Percentiles rank a stretch among this genome's conserved stretches.
Conservation (phyloP, 2,329 filamentous ascomycete species). For the Xylariaceae sp. region DNA sequence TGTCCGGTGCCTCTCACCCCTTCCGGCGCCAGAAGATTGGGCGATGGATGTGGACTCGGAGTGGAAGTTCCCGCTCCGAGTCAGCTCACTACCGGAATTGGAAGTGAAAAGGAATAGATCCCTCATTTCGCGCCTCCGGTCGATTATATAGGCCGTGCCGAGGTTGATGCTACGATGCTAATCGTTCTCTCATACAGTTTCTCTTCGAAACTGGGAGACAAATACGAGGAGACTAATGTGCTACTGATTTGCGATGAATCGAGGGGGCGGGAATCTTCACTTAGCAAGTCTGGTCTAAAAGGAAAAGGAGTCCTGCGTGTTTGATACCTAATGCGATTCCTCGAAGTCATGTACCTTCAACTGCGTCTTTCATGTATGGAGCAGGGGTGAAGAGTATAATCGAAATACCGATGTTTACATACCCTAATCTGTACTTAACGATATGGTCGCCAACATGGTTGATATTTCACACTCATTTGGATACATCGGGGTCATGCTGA, state of each 20-base stretch:
- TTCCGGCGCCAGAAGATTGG: neutral
- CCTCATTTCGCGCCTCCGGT: constrained; percentile 8
- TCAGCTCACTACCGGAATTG: neutral
- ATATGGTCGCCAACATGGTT: no score
- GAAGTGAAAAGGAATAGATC: constrained; percentile 1
- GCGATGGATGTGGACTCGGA: constrained; percentile 14
- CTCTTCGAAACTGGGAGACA: neutral
- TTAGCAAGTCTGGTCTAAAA: no score
- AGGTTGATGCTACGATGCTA: neutral
- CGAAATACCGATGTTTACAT: no score
- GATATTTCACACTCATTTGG: no score
- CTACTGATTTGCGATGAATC: neutral
- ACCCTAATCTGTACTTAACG: no score
- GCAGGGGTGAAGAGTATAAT: no score
- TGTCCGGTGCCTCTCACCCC: constrained; percentile 13
- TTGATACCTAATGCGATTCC: no score
- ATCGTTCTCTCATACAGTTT: neutral
- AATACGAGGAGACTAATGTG: neutral
- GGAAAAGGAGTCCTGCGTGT: no score
- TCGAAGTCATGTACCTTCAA: no score
- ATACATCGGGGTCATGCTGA: no score
- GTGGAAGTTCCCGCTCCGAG: constrained; percentile 8
- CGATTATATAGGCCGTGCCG: neutral
- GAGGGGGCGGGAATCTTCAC: no score
- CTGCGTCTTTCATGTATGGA: no score